A percentile compares a stretch with the other conserved stretches of the same genome.
These are phyloP conservation scores for Aschersonia sp. DNA, from an alignment of 2,329 filamentous ascomycete genomes.

Conservation along the genomic window DNA sequence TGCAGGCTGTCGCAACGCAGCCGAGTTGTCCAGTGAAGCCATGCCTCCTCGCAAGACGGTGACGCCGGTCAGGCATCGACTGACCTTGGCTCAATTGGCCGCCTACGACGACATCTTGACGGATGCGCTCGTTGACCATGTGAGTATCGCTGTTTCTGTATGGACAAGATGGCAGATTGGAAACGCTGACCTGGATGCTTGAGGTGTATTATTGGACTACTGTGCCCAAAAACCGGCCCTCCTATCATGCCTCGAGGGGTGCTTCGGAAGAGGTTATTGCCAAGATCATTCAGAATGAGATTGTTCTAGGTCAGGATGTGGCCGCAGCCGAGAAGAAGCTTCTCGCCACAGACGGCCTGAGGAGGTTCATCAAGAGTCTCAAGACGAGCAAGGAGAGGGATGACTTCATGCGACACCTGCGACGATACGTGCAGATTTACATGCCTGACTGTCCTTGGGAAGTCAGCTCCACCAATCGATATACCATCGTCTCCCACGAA, in stretches of 20 bases:
- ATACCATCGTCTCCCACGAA: constrained; percentile 82
- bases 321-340: constrained; percentile 57
- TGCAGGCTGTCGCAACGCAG: too few relatives aligned
- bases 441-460: constrained; percentile 90
- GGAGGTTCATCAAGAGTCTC: constrained; percentile 53
- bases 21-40: neutral
- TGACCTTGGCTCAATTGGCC: constrained; percentile 78
- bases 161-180: neutral
- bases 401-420: constrained; percentile 73
- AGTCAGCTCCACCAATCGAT: constrained; percentile 81
- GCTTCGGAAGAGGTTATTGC: constrained; percentile 51
- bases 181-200: constrained; percentile 6
- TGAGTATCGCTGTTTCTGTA: constrained; percentile 32
- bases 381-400: constrained; percentile 67
- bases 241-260: constrained; percentile 73
- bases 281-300: constrained; percentile 46
- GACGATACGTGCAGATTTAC: constrained; percentile 87
- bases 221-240: constrained; percentile 84
- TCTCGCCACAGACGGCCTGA: constrained; percentile 57
- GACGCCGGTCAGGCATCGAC: constrained; percentile 41
- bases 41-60: constrained; percentile 23
- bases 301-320: constrained; percentile 63
- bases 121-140: constrained; percentile 88
- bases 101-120: constrained; percentile 94
- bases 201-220: constrained; percentile 94